Evolutionary conservation across 2,329 filamentous ascomycete genomes (phyloP).

Genomic region (Lasiodiplodia sp.): DNA sequence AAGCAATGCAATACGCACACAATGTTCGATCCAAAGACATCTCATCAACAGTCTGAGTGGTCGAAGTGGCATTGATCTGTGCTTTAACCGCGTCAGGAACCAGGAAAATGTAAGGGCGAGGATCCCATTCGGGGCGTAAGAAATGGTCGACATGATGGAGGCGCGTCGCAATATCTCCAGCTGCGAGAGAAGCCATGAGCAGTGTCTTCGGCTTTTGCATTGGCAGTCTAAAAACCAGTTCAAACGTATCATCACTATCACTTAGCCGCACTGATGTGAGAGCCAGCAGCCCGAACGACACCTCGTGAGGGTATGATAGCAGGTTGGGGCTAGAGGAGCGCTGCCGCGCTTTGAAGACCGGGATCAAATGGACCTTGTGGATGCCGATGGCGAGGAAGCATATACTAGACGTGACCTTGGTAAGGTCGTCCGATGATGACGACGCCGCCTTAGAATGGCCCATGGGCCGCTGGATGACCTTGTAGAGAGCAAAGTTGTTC

Average conservation of each 20-base stretch:
- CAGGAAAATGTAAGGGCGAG: conserved; percentile 67
- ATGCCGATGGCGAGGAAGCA: conserved; percentile 74
- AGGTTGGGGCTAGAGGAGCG: conserved; percentile 63
- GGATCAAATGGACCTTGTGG: conserved; percentile 73
- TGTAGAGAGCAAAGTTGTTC: conserved; percentile 71
- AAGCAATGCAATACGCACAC: conserved; percentile 73
- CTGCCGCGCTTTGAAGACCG: conserved; percentile 65
- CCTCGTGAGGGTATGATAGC: conserved; percentile 57
- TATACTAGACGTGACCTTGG: conserved; percentile 69
- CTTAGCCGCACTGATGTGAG: conserved; percentile 66
- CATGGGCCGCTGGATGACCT: conserved; percentile 69
- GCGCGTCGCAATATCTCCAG: conserved; percentile 69
- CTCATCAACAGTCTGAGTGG: conserved; percentile 65
- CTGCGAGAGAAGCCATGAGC: conserved; percentile 69
- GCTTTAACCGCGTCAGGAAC: conserved; percentile 59
- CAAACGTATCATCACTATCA: conserved; percentile 70
- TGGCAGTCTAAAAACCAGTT: conserved; percentile 69
- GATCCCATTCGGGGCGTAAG: conserved; percentile 70
- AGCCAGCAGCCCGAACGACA: conserved; percentile 69
- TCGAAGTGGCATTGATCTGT: conserved; percentile 43
- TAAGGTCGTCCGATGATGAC: conserved; percentile 71
- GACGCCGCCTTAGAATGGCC: conserved; percentile 63
- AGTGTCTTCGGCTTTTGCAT: conserved; percentile 63
- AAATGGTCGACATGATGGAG: conserved; percentile 68
- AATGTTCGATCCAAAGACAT: conserved; percentile 70